Evolutionary conservation across 192 early-diverging fungal species (phyloP).

Genomic region (Gamsiella multidivaricata): DNA sequence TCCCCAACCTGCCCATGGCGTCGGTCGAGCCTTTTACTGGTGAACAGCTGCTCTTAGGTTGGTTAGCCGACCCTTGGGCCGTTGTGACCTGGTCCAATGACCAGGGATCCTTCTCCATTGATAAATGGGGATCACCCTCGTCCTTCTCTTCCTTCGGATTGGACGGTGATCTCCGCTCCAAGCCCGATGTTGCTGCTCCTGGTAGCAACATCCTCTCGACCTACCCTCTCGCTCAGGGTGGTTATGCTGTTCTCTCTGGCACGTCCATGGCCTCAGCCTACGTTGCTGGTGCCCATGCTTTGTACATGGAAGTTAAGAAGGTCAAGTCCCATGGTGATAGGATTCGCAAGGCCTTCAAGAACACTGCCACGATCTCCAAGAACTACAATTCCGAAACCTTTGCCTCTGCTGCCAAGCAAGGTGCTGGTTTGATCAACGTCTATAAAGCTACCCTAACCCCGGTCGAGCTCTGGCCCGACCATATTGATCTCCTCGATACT

Average conservation of each 20-base stretch:
- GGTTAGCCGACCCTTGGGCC: slow-evolving; percentile 12
- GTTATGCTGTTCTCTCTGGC: slow-evolving; percentile 24
- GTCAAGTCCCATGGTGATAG: slow-evolving; percentile 14
- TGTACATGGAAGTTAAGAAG: slow-evolving; percentile 22
- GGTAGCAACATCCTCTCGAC: slow-evolving; percentile 57
- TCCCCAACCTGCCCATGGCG: slow-evolving; percentile 37
- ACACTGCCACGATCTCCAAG: slow-evolving; percentile 21
- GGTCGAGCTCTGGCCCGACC: slow-evolving; percentile 13
- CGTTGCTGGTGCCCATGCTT: slow-evolving; percentile 41
- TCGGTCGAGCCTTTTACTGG: slow-evolving; percentile 35
- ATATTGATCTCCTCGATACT: slow-evolving; percentile 21
- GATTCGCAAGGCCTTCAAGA: slow-evolving; percentile 24
- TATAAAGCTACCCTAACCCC: slow-evolving; percentile 12
- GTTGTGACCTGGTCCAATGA: slow-evolving; percentile 2
- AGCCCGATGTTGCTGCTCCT: slow-evolving; percentile 61
- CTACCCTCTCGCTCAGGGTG: slow-evolving; percentile 20
- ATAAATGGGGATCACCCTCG: slow-evolving; percentile 59
- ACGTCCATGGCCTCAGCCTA: slow-evolving; percentile 58
- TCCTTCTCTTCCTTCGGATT: slow-evolving; percentile 72
- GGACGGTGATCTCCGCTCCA: slow-evolving; percentile 66
- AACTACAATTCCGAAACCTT: slow-evolving; percentile 1
- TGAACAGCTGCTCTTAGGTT: slow-evolving; percentile 30
- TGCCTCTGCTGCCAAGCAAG: slow-evolving; percentile 37
- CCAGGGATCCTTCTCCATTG: background rate
- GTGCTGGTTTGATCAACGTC: slow-evolving; percentile 38